Base-by-base conservation (phyloP, 2,329 filamentous ascomycete species). In the Colletotrichum chrysophilum region DNA sequence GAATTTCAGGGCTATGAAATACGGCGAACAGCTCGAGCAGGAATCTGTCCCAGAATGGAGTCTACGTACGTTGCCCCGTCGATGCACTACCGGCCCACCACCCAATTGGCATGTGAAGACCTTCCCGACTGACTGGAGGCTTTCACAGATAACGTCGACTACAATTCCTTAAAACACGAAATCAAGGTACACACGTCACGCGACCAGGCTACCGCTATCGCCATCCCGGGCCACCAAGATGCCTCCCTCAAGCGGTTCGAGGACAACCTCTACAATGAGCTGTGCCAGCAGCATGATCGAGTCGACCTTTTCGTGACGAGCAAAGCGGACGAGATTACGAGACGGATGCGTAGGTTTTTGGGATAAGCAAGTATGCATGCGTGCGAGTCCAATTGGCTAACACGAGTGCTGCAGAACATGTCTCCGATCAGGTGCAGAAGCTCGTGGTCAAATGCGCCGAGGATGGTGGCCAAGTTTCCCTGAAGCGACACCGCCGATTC, bases 41-140 rank as follows among this genome's bases (percentile, higher is more conserved):
- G 91, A 94, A 83, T 96, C 94, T 62, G 94, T 96, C 81, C 94
- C 94, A 78, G 92, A 94, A 90, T 97, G 94, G 94, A 94, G 91
- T 80, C 89, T 95, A 78, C 93, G 93, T 95, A 88, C 87, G 71
- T 75, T 58, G 64, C 72, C 65, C 67, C 61, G 32, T 60, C 48
- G n/a, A 26, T 58, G 12, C 43, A 52, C 43, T 13, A 4, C 43
- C 43, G 14, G 21, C 24, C 58, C 56, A 24, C 24, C 7, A 24
- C 52, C 28, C 56, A 60, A 36, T 66, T 65, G 56, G 21, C 65
- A 70, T 13, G 71, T 65, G 66, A 71, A 68, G 58, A 38, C n/a
- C 13, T 7, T 14, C 48, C 34, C 32, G 21, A 38, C 72, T 75
- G 24, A 75, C 72, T 26, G 32, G 28, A 64, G 48, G 24, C 36